Evolutionary conservation across 345 rosid genomes (phyloP).

Genomic region (Anacardium occidentale): DNA sequence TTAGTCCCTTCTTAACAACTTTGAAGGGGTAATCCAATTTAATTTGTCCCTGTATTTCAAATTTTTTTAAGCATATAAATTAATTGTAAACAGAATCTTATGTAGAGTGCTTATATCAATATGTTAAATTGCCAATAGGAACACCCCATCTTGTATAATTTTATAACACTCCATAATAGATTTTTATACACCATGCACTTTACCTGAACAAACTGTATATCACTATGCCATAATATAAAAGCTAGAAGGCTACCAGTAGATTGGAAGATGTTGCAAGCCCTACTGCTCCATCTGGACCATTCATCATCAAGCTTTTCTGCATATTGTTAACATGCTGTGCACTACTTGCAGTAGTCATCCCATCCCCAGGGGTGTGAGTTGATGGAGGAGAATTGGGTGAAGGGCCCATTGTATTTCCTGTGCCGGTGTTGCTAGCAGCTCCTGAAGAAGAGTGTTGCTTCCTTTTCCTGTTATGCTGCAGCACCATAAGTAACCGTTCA

Average conservation of each 20-base stretch:
- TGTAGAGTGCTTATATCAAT: background rate
- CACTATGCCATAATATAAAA: slow-evolving; percentile 1
- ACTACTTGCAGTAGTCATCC: slow-evolving; percentile 41
- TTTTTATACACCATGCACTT: background rate
- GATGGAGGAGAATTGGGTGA: slow-evolving; percentile 67
- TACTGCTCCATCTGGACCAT: slow-evolving; percentile 44
- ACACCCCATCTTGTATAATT: background rate
- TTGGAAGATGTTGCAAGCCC: slow-evolving; percentile 49
- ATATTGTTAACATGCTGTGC: slow-evolving; percentile 40
- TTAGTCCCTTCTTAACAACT: too few relatives aligned
- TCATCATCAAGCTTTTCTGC: slow-evolving; percentile 41
- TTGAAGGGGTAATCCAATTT: too few relatives aligned
- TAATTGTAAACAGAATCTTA: background rate
- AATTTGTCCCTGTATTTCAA: too few relatives aligned
- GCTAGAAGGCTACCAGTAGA: slow-evolving; percentile 41
- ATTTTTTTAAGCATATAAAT: background rate
- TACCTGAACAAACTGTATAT: background rate
- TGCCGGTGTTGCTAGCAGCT: slow-evolving; percentile 61
- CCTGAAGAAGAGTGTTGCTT: slow-evolving; percentile 64
- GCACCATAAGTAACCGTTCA: slow-evolving; percentile 7
- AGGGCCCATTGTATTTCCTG: slow-evolving; percentile 61
- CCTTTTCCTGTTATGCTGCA: slow-evolving; percentile 56
- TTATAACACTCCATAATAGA: background rate
- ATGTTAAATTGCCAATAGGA: background rate
- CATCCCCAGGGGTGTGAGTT: slow-evolving; percentile 69